These are phyloP conservation scores for Fusarium dlaminii DNA, from an alignment of 2,329 filamentous ascomycete species.

Conservation along the genomic window DNA sequence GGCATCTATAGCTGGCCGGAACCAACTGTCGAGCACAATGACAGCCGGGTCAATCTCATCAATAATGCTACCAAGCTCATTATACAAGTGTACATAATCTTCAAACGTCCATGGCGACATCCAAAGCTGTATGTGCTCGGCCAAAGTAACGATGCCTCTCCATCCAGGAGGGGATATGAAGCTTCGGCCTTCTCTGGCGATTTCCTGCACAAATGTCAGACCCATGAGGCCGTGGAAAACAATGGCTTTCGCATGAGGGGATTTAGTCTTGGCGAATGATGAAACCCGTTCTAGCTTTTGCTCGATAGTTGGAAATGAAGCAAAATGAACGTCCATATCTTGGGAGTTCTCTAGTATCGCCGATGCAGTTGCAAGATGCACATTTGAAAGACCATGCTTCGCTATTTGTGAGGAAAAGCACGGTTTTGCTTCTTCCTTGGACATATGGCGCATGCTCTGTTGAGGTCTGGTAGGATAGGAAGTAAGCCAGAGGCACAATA, in stretches of 20 bases:
- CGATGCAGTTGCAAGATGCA: slow-evolving; percentile 49
- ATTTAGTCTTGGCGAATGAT: background rate
- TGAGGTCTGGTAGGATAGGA: background rate
- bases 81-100: background rate
- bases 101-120: slow-evolving; percentile 4
- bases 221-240: background rate
- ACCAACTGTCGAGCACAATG: background rate
- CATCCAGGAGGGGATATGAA: slow-evolving; percentile 4
- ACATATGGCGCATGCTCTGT: background rate
- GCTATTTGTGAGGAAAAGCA: background rate
- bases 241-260: background rate
- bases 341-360: slow-evolving; percentile 48
- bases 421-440: background rate
- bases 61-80: background rate
- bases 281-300: background rate
- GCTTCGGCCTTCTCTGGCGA: background rate
- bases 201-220: background rate
- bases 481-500: background rate
- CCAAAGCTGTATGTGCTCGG: slow-evolving; percentile 10
- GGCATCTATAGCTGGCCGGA: slow-evolving; percentile 3
- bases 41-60: background rate
- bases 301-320: slow-evolving; percentile 39
- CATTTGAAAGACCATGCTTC: slow-evolving; percentile 51
- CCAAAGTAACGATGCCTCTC: background rate
- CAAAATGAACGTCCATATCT: slow-evolving; percentile 48